Evolutionary conservation across 768 basidiomycete genomes (phyloP).

Genomic region (Tylopilus sp.): DNA sequence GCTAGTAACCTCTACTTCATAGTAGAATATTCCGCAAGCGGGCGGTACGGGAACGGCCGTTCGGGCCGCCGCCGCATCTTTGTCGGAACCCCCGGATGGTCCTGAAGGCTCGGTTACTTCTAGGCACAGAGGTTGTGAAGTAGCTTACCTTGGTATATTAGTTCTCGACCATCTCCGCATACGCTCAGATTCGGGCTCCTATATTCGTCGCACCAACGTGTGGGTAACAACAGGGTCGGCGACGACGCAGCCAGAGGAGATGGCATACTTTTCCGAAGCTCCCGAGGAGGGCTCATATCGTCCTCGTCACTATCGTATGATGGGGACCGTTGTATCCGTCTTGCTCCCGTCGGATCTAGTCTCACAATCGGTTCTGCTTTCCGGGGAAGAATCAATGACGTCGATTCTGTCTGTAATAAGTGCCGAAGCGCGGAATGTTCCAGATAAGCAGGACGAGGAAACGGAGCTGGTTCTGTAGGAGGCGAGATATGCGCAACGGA

Average conservation of each 20-base stretch:
- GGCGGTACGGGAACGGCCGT: conserved; percentile 76
- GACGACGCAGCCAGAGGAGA: conserved; percentile 24
- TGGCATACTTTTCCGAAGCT: conserved; percentile 28
- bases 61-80: conserved; percentile 82
- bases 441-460: conserved; percentile 70
- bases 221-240: conserved; percentile 59
- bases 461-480: conserved; percentile 37
- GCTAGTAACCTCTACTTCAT: conserved; percentile 81
- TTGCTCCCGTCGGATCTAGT: conserved; percentile 17
- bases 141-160: conserved; percentile 62
- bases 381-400: conserved; percentile 36
- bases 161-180: conserved; percentile 67
- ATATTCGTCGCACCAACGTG: conserved; percentile 74
- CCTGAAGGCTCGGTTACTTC: conserved; percentile 34
- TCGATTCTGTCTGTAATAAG: conserved; percentile 54
- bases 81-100: conserved; percentile 56
- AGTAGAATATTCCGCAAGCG: conserved; percentile 92
- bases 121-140: not conserved
- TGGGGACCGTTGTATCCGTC: conserved; percentile 36
- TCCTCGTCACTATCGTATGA: conserved; percentile 68
- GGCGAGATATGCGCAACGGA: conserved; percentile 29
- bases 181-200: conserved; percentile 58
- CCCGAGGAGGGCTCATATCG: conserved; percentile 49
- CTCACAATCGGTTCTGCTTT: conserved; percentile 33
- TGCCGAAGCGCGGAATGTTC: conserved; percentile 74